A percentile compares a stretch with the other conserved stretches of the same genome.
phyloP scores from a whole-genome alignment of 345 rosid genomes.

The Eucalyptus decipiens region DNA sequence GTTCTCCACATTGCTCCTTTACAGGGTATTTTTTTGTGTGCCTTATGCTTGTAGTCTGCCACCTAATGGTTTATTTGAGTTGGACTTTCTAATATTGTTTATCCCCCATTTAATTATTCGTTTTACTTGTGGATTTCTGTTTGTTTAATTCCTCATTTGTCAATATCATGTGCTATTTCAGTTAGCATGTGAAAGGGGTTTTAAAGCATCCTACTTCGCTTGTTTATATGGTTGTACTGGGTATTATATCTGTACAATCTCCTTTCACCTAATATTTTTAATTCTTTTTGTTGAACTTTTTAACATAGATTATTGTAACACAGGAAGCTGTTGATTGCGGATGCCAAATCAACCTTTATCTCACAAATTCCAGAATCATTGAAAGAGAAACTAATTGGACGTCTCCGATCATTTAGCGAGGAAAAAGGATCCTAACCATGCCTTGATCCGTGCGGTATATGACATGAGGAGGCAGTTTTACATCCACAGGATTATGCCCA shows the following conservation, averaged over 20 bases:
- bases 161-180: background rate
- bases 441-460: background rate
- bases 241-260: background rate
- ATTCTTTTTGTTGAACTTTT: background rate
- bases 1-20: background rate
- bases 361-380: conserved; percentile 59
- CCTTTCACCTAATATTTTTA: background rate
- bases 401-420: conserved; percentile 34
- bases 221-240: background rate
- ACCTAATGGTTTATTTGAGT: background rate
- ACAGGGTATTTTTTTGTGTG: background rate
- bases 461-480: background rate
- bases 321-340: conserved; percentile 65
- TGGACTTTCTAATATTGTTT: background rate
- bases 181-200: background rate
- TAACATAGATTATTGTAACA: background rate
- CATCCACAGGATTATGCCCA: background rate
- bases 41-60: background rate
- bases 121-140: background rate
- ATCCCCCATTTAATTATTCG: background rate
- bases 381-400: conserved; percentile 55
- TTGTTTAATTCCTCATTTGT: background rate
- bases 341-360: conserved; percentile 43
- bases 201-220: background rate
- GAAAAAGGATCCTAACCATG: conserved; percentile 1